A percentile compares a stretch with the other conserved stretches of the same genome.
Conservation (phyloP, 768 basidiomycete genomes). For the Russula emetica region DNA sequence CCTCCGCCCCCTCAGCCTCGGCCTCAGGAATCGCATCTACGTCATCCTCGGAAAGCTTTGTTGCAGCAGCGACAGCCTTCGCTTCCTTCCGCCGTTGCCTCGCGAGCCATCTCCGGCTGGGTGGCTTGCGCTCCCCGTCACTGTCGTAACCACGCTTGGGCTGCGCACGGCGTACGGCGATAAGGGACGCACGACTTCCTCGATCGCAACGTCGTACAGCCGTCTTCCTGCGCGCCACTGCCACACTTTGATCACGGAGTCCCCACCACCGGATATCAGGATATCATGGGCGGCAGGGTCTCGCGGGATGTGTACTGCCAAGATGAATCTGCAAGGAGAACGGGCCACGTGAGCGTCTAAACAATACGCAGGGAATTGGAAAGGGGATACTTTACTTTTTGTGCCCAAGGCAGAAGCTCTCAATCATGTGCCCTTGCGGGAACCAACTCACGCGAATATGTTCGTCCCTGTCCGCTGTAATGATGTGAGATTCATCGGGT, state of each 20-base stretch:
- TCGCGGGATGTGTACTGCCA: constrained; percentile 67
- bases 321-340: constrained; percentile 60
- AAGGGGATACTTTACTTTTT: constrained; percentile 48
- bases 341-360: not conserved
- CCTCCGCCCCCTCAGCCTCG: not conserved
- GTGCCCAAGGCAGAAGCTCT: constrained; percentile 84
- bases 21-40: not conserved
- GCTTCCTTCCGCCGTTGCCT: constrained; percentile 28
- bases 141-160: constrained; percentile 30
- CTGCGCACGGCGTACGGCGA: constrained; percentile 38
- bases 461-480: constrained; percentile 93
- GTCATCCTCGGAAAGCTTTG: not conserved
- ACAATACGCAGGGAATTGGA: not conserved
- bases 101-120: constrained; percentile 22
- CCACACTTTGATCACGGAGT: constrained; percentile 71
- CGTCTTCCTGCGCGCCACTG: constrained; percentile 66
- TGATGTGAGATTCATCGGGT: constrained; percentile 63
- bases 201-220: constrained; percentile 49
- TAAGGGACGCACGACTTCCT: constrained; percentile 37
- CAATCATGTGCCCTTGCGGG: constrained; percentile 80
- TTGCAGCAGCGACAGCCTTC: constrained; percentile 10
- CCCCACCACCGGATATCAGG: constrained; percentile 88
- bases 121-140: constrained; percentile 27
- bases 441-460: constrained; percentile 91
- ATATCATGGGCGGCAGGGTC: constrained; percentile 36